Evolutionary conservation across 805 yeast genomes (phyloP).

Genomic region (Saturnispora saitoi): DNA sequence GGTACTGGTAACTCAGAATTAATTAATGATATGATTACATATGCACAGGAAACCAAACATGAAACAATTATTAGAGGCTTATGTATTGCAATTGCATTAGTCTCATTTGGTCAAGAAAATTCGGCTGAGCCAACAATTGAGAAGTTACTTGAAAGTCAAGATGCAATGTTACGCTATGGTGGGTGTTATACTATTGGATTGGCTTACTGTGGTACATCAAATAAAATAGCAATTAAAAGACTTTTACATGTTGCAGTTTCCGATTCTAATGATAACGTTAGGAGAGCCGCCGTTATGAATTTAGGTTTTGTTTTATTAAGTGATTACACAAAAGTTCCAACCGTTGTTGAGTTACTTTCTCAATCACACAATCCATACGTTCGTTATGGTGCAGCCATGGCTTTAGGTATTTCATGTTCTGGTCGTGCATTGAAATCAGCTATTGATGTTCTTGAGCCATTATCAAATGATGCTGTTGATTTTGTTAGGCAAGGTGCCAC

Average conservation of each 20-base stretch:
- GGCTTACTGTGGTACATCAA: constrained; percentile 95
- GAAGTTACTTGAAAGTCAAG: constrained; percentile 62
- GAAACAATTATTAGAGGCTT: constrained; percentile 92
- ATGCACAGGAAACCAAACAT: constrained; percentile 93
- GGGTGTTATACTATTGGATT: constrained; percentile 91
- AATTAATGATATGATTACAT: constrained; percentile 70
- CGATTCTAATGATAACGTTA: constrained; percentile 91
- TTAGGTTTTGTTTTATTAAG: constrained; percentile 87
- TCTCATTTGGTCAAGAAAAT: constrained; percentile 80
- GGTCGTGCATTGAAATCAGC: constrained; percentile 88
- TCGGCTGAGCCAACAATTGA: constrained; percentile 64
- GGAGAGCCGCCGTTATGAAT: constrained; percentile 90
- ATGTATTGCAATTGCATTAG: constrained; percentile 79
- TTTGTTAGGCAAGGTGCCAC: constrained; percentile 98
- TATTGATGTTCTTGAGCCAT: constrained; percentile 83
- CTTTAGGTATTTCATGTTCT: constrained; percentile 94
- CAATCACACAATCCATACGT: constrained; percentile 97
- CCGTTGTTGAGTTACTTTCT: constrained; percentile 84
- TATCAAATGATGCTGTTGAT: constrained; percentile 89
- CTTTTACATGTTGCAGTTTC: constrained; percentile 90
- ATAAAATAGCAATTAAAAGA: constrained; percentile 76
- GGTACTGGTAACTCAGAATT: constrained; percentile 76
- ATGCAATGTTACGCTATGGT: constrained; percentile 84
- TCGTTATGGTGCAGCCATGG: constrained; percentile 96
- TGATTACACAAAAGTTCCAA: constrained; percentile 88